phyloP scores from a whole-genome alignment of 1,284 basidiomycete genomes.

The Waitea zeae region DNA sequence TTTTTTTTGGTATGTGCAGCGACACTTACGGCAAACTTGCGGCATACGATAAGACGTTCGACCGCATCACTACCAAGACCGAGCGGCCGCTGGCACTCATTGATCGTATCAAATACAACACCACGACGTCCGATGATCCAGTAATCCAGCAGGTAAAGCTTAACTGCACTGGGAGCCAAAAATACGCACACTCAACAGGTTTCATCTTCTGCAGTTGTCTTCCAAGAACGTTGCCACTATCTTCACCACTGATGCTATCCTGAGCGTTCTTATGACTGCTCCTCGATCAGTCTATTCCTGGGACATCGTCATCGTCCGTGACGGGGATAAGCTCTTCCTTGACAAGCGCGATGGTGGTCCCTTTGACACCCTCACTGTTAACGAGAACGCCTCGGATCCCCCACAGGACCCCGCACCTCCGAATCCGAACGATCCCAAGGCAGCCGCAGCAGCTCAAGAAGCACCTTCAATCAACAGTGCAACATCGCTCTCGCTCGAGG shows the following conservation, averaged over 20 bases:
- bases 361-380: constrained; percentile 95
- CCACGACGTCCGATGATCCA: constrained; percentile 94
- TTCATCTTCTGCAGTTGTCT: constrained; percentile 40
- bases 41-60: constrained; percentile 90
- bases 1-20: constrained; percentile 20
- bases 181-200: constrained; percentile 6
- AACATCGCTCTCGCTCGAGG: constrained; percentile 87
- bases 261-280: constrained; percentile 93
- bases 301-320: constrained; percentile 93
- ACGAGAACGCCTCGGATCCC: constrained; percentile 95
- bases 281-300: constrained; percentile 94
- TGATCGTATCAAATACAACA: constrained; percentile 95
- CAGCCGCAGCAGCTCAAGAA: constrained; percentile 48
- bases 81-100: constrained; percentile 83
- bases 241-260: constrained; percentile 92
- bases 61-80: constrained; percentile 88
- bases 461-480: constrained; percentile 80
- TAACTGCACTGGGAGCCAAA: constrained; percentile 3
- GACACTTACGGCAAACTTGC: constrained; percentile 82
- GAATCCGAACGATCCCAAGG: constrained; percentile 49
- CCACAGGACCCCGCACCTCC: constrained; percentile 74
- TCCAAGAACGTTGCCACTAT: constrained; percentile 68
- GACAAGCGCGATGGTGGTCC: constrained; percentile 98
- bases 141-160: constrained; percentile 82
- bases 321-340: constrained; percentile 88